Evolutionary conservation across 2,329 filamentous ascomycete species (phyloP), one percentile per base, ranked within the genome.

Genomic region (Aspergillus sp.): DNA sequence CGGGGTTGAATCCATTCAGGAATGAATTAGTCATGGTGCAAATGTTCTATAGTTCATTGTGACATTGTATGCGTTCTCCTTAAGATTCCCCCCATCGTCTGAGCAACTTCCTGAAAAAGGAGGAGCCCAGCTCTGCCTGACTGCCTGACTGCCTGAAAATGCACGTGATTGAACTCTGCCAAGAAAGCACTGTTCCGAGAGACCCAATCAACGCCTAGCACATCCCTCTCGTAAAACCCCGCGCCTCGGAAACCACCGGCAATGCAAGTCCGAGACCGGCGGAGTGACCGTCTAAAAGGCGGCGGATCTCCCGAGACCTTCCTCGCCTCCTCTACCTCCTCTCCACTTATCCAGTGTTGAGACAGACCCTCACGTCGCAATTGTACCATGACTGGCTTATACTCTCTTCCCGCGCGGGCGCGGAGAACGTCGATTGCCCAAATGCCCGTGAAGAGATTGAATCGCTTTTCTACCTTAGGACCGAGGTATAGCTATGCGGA

Each of bases 401-500:
- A 59, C 54, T 56, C 52, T 14, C 56, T 73, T 12, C 61, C 68
- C 50, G 65, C 62, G 58, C 67, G 63, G 61, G 65, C 62, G 52
- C 61, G 57, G 56, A 58, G 57, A 46, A 53, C 60, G 11, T 45
- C 55, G 7, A 31, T 55, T n/a, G n/a, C 51, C 36, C 47, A 49
- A 26, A 31, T 52, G 11, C 60, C 57, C 14, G 22, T 51, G 45
- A 56, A 49, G 9, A 62, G 52, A 36, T 52, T 42, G 26, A 66
- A 64, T 49, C 58, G 57, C 4, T 78, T 78, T 56, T 75, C 75
- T 6, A 74, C 69, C 3, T 73, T 71, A 10, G 63, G 67, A 26
- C 67, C 67, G 54, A 56, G 11, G 6, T 63, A 66, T 6, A 66
- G 66, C 24, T 87, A 87, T 72, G 82, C 82, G 53, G 83, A 87